Base-by-base conservation (phyloP, 257 asterid genomes). In the Vinca minor region DNA sequence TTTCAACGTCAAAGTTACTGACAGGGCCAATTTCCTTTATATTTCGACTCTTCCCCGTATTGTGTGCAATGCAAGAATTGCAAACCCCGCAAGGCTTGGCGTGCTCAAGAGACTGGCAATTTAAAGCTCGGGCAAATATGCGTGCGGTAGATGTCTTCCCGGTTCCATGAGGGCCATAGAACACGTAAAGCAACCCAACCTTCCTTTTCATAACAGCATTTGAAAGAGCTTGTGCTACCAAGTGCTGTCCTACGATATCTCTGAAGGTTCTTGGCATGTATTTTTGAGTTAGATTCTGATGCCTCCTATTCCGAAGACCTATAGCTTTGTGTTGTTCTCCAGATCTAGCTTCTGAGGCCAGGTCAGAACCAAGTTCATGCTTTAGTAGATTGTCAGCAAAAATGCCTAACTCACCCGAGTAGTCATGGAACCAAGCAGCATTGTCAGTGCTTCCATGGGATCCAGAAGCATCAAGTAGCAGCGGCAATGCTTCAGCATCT, bases 131-230 rank as follows among this genome's bases (percentile, higher is more conserved):
- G 44, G 95, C 82, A 75, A 91, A 91, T 72, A 88, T 82, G 31
- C 88, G 89, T 2, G 95, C 98, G 69, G 89, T 79, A 4, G 91
- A 74, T 41, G 95, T 88, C 81, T 91, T 91, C 44, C 96, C 96
- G 34, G 96, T 91, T 71, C 98, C 98, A 64, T 79, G 86, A 62
- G 95, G 95, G 72, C 96, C 98, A 34, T 86, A 80, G 72, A 91
- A 91, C 74, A 86, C 88, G 53, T 88, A 88, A 52, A 91, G 83
- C 79, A 84, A 76, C 62, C 95, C 89, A 10, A 91, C 77, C 61
- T 84, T 87, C 74, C 86, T 81, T 67, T 58, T 87, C 39, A 45
- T 63, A 17, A 86, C 84, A 55, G 97, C 90, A 56, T 93, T 93
- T 5, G 94, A 81, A 62, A 93, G 95, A 71, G 96, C 99, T 71